phyloP scores from a whole-genome alignment of 2,329 filamentous ascomycete species.

The Fusarium paranaense region DNA sequence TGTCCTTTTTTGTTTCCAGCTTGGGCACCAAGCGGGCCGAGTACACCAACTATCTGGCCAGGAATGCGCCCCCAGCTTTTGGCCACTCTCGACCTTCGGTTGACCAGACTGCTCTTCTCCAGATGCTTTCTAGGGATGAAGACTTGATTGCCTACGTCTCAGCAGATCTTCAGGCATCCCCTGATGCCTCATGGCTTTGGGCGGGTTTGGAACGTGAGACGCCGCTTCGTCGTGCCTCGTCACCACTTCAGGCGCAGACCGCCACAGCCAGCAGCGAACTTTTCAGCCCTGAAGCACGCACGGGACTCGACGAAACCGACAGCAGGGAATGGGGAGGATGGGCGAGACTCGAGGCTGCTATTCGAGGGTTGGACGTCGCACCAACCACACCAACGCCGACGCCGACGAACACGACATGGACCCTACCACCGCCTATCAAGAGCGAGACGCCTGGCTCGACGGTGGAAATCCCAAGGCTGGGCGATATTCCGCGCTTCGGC shows the following conservation, averaged over 20 bases:
- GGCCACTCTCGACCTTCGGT: conserved; percentile 46
- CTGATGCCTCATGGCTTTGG: conserved; percentile 88
- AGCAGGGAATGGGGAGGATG: conserved; percentile 82
- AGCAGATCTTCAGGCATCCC: conserved; percentile 85
- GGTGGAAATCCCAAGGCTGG: conserved; percentile 45
- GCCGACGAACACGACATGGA: conserved; percentile 50
- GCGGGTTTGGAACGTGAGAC: conserved; percentile 66
- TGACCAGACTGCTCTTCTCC: conserved; percentile 48
- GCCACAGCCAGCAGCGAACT: conserved; percentile 51
- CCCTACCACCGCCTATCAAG: conserved; percentile 51
- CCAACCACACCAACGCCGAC: conserved; percentile 46
- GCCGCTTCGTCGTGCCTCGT: conserved; percentile 43
- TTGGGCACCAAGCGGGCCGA: conserved; percentile 69
- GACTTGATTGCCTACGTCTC: conserved; percentile 89
- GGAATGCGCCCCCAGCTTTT: conserved; percentile 48
- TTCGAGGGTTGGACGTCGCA: conserved; percentile 47
- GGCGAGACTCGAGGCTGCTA: conserved; percentile 73
- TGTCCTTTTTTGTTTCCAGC: conserved; percentile 82
- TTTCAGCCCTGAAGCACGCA: conserved; percentile 60
- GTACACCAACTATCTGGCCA: conserved; percentile 53
- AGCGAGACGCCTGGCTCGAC: conserved; percentile 46
- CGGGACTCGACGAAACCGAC: conserved; percentile 67
- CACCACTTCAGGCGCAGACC: conserved; percentile 23
- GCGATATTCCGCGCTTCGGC: conserved; percentile 47
- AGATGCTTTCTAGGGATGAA: conserved; percentile 72